Conservation (phyloP, 2,329 filamentous ascomycete genomes). For the Botrytis porri region DNA sequence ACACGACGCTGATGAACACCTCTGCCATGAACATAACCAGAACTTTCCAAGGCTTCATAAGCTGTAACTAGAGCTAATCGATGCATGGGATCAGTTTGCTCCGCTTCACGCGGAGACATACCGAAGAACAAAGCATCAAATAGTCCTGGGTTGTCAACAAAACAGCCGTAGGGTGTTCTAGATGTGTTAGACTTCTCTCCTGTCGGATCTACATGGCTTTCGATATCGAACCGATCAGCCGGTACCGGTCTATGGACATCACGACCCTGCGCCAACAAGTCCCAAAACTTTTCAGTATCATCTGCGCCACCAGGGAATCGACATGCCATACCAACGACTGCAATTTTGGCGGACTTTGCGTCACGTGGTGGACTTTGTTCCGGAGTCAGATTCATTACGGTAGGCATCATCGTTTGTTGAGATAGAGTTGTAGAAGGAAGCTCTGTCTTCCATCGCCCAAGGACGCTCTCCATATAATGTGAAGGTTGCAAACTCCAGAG, state of each 20-base stretch:
- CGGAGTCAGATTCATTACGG: background rate
- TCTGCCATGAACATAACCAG: slow-evolving; percentile 57
- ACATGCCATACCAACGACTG: slow-evolving; percentile 6
- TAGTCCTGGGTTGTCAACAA: slow-evolving; percentile 63
- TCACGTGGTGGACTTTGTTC: background rate
- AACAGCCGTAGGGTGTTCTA: slow-evolving; percentile 72
- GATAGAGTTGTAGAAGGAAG: background rate
- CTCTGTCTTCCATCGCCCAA: background rate
- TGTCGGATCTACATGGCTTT: slow-evolving; percentile 70
- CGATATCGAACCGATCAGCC: slow-evolving; percentile 60
- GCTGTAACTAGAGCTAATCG: slow-evolving; percentile 70
- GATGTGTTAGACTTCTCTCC: slow-evolving; percentile 49
- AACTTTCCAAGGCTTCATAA: slow-evolving; percentile 78
- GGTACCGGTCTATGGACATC: slow-evolving; percentile 43
- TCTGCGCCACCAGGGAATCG: background rate
- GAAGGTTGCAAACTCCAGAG: background rate
- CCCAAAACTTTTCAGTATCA: slow-evolving; percentile 2
- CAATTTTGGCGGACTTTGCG: slow-evolving; percentile 6
- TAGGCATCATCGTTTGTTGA: background rate
- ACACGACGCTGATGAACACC: slow-evolving; percentile 28
- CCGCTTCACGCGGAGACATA: slow-evolving; percentile 76
- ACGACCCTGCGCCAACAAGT: background rate
- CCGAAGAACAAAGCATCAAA: slow-evolving; percentile 82
- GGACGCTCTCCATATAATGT: background rate
- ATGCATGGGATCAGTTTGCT: slow-evolving; percentile 77